Conservation (phyloP, 2,329 filamentous ascomycete genomes). For the Epichloe uncinata region DNA sequence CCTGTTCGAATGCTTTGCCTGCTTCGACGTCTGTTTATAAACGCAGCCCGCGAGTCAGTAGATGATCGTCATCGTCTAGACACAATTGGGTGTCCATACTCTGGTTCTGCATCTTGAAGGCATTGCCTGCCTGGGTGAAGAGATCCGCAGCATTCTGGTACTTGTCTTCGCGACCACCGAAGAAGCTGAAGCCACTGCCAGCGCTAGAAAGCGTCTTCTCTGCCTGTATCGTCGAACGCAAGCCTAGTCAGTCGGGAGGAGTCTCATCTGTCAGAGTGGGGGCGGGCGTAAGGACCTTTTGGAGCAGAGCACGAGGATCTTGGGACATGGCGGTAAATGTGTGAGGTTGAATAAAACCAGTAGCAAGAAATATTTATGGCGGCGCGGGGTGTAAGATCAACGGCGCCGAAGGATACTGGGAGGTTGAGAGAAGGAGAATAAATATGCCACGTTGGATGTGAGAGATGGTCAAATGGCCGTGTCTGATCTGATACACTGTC, state of each 20-base stretch:
- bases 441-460: background rate
- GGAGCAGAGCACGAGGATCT: slow-evolving; percentile 65
- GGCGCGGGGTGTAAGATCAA: background rate
- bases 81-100: slow-evolving; percentile 35
- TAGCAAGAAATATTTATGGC: background rate
- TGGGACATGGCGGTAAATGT: slow-evolving; percentile 43
- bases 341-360: slow-evolving; percentile 1
- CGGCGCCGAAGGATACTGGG: background rate
- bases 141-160: slow-evolving; percentile 80
- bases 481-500: too few relatives aligned
- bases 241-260: slow-evolving; percentile 3
- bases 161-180: slow-evolving; percentile 77
- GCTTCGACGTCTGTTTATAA: slow-evolving; percentile 58
- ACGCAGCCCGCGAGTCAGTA: background rate
- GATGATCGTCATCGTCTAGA: background rate
- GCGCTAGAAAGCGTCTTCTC: slow-evolving; percentile 70
- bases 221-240: slow-evolving; percentile 43
- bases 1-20: slow-evolving; percentile 73
- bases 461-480: background rate
- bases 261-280: slow-evolving; percentile 1
- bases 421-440: background rate
- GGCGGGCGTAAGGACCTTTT: slow-evolving; percentile 45
- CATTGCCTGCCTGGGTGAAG: slow-evolving; percentile 80
- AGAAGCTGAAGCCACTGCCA: slow-evolving; percentile 73
- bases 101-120: slow-evolving; percentile 76